Evolutionary conservation across 176 grass and related monocot species (phyloP), one percentile per base, ranked within the genome.

Genomic region (Oryza brachyantha): DNA sequence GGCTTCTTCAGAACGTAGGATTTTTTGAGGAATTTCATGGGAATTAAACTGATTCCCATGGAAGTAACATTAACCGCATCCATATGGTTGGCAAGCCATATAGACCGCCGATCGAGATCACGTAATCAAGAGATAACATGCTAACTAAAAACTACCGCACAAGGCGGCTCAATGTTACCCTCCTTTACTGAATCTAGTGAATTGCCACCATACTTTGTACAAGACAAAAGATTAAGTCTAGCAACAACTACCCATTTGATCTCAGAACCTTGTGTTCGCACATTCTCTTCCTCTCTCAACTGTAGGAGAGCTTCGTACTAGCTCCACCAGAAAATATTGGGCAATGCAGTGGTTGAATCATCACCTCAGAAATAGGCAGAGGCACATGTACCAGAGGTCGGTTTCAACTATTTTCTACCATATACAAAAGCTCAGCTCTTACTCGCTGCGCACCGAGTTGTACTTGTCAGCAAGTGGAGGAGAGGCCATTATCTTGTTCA

Each of bases 381-480:
- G 12, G 6, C 42, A 54, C 38, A 50, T 61, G 68, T 72, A 37
- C 43, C 68, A 46, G 58, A 46, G 58, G 29, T 70, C 16, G 70
- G 43, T 43, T 80, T 72, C 73, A 13, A 29, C 82, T 88, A 84
- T 42, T 34, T 50, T 69, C 71, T 79, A 88, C 64, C 62, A 88
- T 76, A 16, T 85, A 89, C 77, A 85, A 31, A 79, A 57, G 52
- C 26, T 17, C 67, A 68, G 66, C 26, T 12, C 57, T 86, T 43
- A 99, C 81, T 99, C 96, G 40, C 88, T 87, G 64, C 92, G 88
- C 72, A 99, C 96, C 17, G 90, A 94, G 86, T 91, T 91, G 88
- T 91, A 96, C 77, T 96, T 93, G 46, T 93, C 96, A 8, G 90
- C 66, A 24, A 99, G 96, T 5, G 92, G 25, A 61, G 78, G 2